Evolutionary conservation across 2,329 filamentous ascomycete species (phyloP).

Genomic region (Cordyceps militaris): DNA sequence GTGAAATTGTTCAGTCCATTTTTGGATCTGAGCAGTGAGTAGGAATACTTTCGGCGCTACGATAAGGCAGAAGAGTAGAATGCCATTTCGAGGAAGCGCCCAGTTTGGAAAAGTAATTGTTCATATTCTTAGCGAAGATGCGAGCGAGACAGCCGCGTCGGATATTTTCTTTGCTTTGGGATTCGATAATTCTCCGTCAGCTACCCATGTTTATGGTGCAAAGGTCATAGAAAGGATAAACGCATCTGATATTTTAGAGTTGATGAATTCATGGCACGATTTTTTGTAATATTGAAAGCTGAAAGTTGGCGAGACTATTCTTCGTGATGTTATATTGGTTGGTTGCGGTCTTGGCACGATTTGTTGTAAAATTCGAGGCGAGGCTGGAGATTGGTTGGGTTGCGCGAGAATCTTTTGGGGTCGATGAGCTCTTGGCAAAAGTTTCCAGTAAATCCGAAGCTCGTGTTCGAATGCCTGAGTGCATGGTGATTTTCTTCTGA

Average conservation of each 20-base stretch:
- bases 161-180: not conserved
- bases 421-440: too few species aligned
- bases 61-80: not conserved
- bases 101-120: constrained; percentile 1
- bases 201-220: not conserved
- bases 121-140: constrained; percentile 7
- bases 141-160: not conserved
- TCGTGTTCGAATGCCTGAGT: not conserved
- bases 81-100: not conserved
- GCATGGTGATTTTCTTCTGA: not conserved
- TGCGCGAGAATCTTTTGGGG: too few species aligned
- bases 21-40: constrained; percentile 38
- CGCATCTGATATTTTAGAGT: not conserved
- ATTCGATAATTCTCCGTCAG: not conserved
- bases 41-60: not conserved
- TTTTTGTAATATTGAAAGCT: not conserved
- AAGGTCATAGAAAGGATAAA: constrained; percentile 5
- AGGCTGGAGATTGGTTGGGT: too few species aligned
- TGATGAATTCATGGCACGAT: not conserved
- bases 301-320: not conserved
- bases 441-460: not conserved
- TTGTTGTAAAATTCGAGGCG: not conserved
- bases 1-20: constrained; percentile 70
- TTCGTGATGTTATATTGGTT: not conserved
- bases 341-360: not conserved